phyloP scores from a whole-genome alignment of 495 filamentous ascomycete genomes.

The Daldinia bambusicola region DNA sequence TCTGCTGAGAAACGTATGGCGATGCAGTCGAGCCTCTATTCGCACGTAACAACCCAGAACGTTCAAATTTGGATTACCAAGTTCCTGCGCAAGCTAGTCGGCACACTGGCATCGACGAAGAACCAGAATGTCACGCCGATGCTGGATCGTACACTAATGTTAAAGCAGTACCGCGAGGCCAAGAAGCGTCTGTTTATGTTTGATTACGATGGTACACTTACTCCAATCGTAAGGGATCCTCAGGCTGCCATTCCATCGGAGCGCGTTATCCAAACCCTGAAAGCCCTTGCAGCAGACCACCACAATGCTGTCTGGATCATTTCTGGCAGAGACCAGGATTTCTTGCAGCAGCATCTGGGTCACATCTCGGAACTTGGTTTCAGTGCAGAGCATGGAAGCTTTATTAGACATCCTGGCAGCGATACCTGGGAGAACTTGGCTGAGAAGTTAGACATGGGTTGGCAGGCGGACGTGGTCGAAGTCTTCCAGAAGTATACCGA shows the following conservation, averaged over 20 bases:
- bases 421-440: slow-evolving; percentile 87
- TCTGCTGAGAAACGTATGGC: slow-evolving; percentile 65
- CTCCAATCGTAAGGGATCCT: slow-evolving; percentile 91
- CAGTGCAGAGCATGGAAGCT: slow-evolving; percentile 95
- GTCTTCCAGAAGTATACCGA: slow-evolving; percentile 88
- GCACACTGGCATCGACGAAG: slow-evolving; percentile 79
- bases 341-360: slow-evolving; percentile 86
- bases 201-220: slow-evolving; percentile 98
- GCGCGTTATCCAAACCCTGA: slow-evolving; percentile 79
- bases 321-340: slow-evolving; percentile 88
- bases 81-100: slow-evolving; percentile 78
- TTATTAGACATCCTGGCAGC: slow-evolving; percentile 78
- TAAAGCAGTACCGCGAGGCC: slow-evolving; percentile 76
- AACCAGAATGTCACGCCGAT: slow-evolving; percentile 80
- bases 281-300: slow-evolving; percentile 78
- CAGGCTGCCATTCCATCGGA: slow-evolving; percentile 86
- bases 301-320: slow-evolving; percentile 97
- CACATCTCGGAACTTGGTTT: slow-evolving; percentile 86
- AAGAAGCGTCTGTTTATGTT: slow-evolving; percentile 90
- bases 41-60: slow-evolving; percentile 83
- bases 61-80: slow-evolving; percentile 84
- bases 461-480: slow-evolving; percentile 83
- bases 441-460: slow-evolving; percentile 83
- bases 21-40: slow-evolving; percentile 73
- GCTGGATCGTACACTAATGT: slow-evolving; percentile 75